Base-by-base conservation (phyloP, 2,329 filamentous ascomycete species). In the Parastagonospora nodorum region DNA sequence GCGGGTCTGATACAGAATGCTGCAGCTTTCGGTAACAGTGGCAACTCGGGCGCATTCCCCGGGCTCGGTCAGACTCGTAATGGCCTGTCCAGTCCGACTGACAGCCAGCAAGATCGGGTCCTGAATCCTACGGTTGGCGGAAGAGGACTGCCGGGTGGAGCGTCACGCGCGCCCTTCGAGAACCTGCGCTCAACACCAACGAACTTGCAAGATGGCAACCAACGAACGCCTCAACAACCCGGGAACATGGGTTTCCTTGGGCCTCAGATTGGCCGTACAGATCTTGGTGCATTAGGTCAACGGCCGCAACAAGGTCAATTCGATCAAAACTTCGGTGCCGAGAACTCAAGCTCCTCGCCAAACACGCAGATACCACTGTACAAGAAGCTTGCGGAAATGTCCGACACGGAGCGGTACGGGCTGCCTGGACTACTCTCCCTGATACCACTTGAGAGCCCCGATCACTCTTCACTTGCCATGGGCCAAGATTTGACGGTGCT, bases 401-500 rank as follows among this genome's bases (percentile, higher is more conserved):
- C 77, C 37, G 82, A 85, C 45, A 69, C 78, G 32, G 84, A 87
- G 63, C 79, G 79, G 52, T 87, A 81, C 58, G 84, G 85, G 7
- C 74, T 88, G 45, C 77, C 80, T 30, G 85, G 84, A 2, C 71
- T 87, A n/a, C 68, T 85, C 36, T 79, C 78, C 32, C 84, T 80
- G 78, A 82, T 84, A 56, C 80, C 78, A 46, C 75, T 77, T 54
- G 81, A 81, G 53, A 82, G 76, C 61, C 76, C 77, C 11, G 83
- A 79, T 68, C 73, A 70, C 62, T 77, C 68, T 16, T 67, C 67
- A 15, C 75, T 87, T 46, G 81, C 84, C 27, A 77, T 85, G 56
- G 86, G 86, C 11, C 84, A 87, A 67, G 85, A 88, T 67, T 70
- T 88, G 53, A 85, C 82, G 65, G 81, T 81, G 7, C 72, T 88